Conservation (phyloP, 1,284 basidiomycete genomes). For the Porogramme epimiltina region DNA sequence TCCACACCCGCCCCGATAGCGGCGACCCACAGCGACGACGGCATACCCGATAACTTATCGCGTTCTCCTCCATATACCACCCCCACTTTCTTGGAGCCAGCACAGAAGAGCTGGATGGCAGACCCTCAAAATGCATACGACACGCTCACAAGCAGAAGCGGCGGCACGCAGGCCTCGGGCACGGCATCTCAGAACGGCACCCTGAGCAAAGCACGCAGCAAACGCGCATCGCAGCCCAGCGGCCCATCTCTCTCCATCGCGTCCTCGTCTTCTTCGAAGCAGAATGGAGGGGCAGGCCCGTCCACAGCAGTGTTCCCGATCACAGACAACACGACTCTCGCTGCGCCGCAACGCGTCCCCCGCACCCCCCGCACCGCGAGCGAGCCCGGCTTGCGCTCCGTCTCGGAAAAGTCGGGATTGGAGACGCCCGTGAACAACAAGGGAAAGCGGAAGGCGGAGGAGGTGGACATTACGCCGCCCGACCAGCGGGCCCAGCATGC, state of each 20-base stretch:
- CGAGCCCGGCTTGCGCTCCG: slow-evolving; percentile 29
- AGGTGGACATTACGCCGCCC: slow-evolving; percentile 49
- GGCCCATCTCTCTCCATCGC: slow-evolving; percentile 10
- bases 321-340: slow-evolving; percentile 5
- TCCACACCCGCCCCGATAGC: slow-evolving; percentile 8
- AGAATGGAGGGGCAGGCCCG: slow-evolving; percentile 27
- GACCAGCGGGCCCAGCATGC: slow-evolving; percentile 40
- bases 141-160: slow-evolving; percentile 21
- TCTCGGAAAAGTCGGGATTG: slow-evolving; percentile 25
- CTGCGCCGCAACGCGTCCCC: slow-evolving; percentile 17
- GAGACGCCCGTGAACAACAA: slow-evolving; percentile 34
- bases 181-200: slow-evolving; percentile 16
- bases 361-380: slow-evolving; percentile 29
- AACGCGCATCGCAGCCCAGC: slow-evolving; percentile 20
- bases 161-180: slow-evolving; percentile 21
- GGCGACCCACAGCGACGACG: slow-evolving; percentile 22
- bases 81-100: slow-evolving; percentile 13
- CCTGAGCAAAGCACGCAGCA: slow-evolving; percentile 22
- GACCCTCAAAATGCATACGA: slow-evolving; percentile 22
- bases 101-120: slow-evolving; percentile 26
- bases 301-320: slow-evolving; percentile 24
- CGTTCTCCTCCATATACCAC: slow-evolving; percentile 12
- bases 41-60: slow-evolving; percentile 21
- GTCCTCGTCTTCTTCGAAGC: slow-evolving; percentile 16
- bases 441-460: slow-evolving; percentile 56